A percentile compares a stretch with the other conserved stretches of the same genome.
Conservation (phyloP, 2,329 filamentous ascomycete species). For the Onygenales sp. region DNA sequence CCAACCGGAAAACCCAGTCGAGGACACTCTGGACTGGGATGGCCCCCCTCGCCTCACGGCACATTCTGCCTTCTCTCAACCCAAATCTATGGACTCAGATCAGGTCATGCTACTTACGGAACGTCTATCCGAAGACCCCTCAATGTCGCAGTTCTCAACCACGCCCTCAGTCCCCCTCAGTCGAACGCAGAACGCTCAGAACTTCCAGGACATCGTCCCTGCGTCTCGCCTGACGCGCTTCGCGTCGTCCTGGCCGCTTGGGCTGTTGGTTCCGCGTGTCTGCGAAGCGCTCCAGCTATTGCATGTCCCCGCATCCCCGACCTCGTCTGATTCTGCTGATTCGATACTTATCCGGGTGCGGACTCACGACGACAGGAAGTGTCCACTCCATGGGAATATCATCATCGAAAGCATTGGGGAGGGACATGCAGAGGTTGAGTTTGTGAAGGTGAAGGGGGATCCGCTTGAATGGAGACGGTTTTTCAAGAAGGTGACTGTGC, state of each 20-base stretch:
- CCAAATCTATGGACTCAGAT: conserved; percentile 25
- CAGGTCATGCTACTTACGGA: conserved; percentile 43
- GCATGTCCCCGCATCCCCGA: conserved; percentile 57
- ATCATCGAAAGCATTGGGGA: conserved; percentile 36
- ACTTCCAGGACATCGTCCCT: conserved; percentile 86
- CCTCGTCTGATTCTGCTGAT: conserved; percentile 37
- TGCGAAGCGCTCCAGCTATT: conserved; percentile 74
- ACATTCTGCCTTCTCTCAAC: conserved; percentile 39
- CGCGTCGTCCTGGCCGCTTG: conserved; percentile 69
- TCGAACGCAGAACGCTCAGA: conserved; percentile 78
- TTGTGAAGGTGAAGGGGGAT: conserved; percentile 91
- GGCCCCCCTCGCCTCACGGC: conserved; percentile 52
- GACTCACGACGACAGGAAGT: conserved; percentile 49
- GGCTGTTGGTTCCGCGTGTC: conserved; percentile 69
- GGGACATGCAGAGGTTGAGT: conserved; percentile 73
- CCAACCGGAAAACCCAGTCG: conserved; percentile 69
- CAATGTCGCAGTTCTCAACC: conserved; percentile 71
- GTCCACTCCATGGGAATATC: conserved; percentile 35
- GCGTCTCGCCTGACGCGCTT: conserved; percentile 82
- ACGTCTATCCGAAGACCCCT: conserved; percentile 73
- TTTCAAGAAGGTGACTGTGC: conserved; percentile 87
- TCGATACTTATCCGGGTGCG: conserved; percentile 62
- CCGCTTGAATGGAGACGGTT: conserved; percentile 92
- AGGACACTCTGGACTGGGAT: conserved; percentile 78
- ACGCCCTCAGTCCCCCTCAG: conserved; percentile 69